Conservation (phyloP, 179 eudicot genomes). For the Vitellaria paradoxa region DNA sequence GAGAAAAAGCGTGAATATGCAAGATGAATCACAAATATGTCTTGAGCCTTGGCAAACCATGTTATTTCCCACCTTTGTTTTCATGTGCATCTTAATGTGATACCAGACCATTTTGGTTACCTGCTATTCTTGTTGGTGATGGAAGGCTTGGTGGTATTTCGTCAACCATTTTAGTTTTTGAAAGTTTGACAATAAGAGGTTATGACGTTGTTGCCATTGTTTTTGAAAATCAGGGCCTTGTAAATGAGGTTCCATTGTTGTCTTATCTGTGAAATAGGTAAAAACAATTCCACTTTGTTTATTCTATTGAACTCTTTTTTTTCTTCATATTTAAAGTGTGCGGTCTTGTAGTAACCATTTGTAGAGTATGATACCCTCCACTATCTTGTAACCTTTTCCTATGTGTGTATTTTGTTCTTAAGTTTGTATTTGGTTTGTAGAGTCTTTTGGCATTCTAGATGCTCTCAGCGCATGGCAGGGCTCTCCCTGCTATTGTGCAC, state of each 20-base stretch:
- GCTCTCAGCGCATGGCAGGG: no score
- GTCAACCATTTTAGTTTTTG: conserved; percentile 93
- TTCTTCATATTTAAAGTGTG: background rate
- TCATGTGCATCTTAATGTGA: conserved; percentile 12
- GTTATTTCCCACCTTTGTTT: background rate
- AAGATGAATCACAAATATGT: background rate
- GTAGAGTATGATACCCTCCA: no score
- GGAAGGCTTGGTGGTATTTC: no score
- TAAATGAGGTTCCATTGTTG: conserved; percentile 66
- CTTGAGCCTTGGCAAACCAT: no score
- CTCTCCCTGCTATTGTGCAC: no score
- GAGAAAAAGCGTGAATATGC: background rate
- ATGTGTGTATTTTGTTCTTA: no score
- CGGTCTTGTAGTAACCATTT: background rate
- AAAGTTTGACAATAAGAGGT: conserved; percentile 85
- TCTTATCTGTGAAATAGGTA: conserved; percentile 83
- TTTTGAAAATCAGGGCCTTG: conserved; percentile 81
- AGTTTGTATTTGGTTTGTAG: no score
- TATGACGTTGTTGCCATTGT: no score
- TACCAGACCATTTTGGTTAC: conserved; percentile 81
- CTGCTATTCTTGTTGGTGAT: conserved; percentile 93
- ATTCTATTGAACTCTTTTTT: no score
- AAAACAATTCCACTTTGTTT: background rate
- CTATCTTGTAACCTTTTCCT: no score
- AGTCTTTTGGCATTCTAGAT: no score